A percentile compares a stretch with the other conserved stretches of the same genome.
phyloP scores from a whole-genome alignment of 2,329 filamentous ascomycete genomes.

The Claviceps pazoutovae region DNA sequence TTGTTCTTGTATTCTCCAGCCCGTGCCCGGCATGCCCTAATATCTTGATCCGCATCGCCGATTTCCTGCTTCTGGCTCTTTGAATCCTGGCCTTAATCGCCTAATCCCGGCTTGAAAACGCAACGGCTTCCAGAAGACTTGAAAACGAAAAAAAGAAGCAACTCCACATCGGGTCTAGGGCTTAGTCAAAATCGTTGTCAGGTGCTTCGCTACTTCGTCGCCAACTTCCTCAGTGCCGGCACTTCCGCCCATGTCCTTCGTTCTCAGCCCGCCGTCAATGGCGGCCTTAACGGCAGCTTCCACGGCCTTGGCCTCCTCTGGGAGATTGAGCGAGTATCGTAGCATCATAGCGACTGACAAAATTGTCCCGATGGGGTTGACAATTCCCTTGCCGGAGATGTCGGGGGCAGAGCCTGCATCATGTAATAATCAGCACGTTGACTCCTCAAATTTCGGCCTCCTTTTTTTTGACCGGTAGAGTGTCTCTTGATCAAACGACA shows the following conservation, averaged over 20 bases:
- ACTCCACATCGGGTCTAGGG: not conserved
- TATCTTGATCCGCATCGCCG: not conserved
- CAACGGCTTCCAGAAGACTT: not conserved
- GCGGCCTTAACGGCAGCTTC: slow-evolving; percentile 69
- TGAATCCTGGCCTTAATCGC: not conserved
- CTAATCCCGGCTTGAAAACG: not conserved
- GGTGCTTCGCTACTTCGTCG: slow-evolving; percentile 61
- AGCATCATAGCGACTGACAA: slow-evolving; percentile 93
- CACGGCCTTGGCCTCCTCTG: slow-evolving; percentile 61
- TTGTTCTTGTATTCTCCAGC: not conserved
- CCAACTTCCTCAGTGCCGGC: slow-evolving; percentile 58
- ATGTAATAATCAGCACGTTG: not conserved
- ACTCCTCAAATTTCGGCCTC: not conserved
- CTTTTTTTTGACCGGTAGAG: not conserved
- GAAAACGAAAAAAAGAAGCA: not conserved
- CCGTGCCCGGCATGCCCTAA: not conserved
- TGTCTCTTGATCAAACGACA: not conserved
- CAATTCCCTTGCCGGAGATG: slow-evolving; percentile 54
- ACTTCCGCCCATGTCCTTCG: slow-evolving; percentile 72
- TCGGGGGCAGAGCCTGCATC: slow-evolving; percentile 46
- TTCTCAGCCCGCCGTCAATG: slow-evolving; percentile 66
- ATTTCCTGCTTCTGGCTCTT: not conserved
- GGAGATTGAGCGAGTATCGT: slow-evolving; percentile 75
- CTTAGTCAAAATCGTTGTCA: slow-evolving; percentile 40
- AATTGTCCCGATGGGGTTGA: slow-evolving; percentile 68